Evolutionary conservation across 257 asterid species (phyloP), one percentile per base, ranked within the genome.

Genomic region (Fraxinus pennsylvanica): DNA sequence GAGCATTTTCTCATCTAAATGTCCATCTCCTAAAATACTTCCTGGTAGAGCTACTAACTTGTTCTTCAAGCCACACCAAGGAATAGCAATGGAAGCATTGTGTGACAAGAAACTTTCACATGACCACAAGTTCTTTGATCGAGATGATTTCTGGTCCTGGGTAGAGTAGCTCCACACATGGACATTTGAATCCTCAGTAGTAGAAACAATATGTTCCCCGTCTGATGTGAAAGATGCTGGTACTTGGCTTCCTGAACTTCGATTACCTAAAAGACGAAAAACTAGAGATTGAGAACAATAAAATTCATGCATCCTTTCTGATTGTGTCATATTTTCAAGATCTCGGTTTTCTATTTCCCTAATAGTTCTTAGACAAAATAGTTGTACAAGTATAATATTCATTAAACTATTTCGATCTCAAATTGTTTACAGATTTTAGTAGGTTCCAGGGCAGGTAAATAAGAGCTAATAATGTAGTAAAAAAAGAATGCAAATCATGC

Each of bases 141-240:
- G 82, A 36, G 89, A 65, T 6, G 92, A 79, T 68, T 74, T 89
- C 70, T 77, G 89, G 32, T 82, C 88, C n/a, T 87, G 90, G 52
- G 73, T 45, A 12, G 81, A 73, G 84, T 90, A 91, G 89, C 86
- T 89, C 98, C 98, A 93, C 8, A 91, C 75, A 17, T 86, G 88
- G 17, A 95, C 89, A 9, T 83, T 87, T 7, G 98, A 92, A 74
- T 95, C 99, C 65, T 90, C 96, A 0, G 89, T 73, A 69, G 89
- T 85, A 30, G 95, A 84, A n/a, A 95, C 81, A 13, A 95, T 59
- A 81, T 95, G 98, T 71, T 91, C 91, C 54, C 99, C 99, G 1
- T 95, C 97, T 6, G 93, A 87, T 29, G 97, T 95, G 89, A 95
- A 95, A 43, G 96, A 80, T 17, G 97, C 97, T 3, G 92, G 87